These are phyloP conservation scores for Colletotrichum siamense DNA, from an alignment of 2,329 filamentous ascomycete genomes.

Conservation along the genomic window DNA sequence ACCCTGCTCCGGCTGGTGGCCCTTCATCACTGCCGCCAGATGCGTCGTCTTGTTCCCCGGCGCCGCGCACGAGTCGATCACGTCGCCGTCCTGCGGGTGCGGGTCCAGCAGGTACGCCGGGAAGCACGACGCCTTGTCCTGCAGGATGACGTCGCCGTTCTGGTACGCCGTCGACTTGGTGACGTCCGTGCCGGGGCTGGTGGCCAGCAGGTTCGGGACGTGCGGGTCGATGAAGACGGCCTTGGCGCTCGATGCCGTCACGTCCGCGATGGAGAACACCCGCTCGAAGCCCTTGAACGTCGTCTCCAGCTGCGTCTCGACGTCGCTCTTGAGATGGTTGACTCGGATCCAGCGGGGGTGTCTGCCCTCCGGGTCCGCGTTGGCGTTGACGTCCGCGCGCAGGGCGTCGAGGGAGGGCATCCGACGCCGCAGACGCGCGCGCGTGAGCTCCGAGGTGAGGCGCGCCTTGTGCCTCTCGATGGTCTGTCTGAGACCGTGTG, in stretches of 20 bases:
- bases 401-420: slow-evolving; percentile 73
- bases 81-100: slow-evolving; percentile 68
- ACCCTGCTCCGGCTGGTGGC: slow-evolving; percentile 41
- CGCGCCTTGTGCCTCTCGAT: slow-evolving; percentile 84
- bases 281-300: slow-evolving; percentile 73
- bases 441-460: slow-evolving; percentile 81
- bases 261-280: slow-evolving; percentile 60
- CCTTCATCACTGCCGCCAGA: slow-evolving; percentile 74
- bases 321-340: slow-evolving; percentile 76
- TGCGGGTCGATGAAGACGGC: slow-evolving; percentile 77
- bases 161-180: slow-evolving; percentile 76
- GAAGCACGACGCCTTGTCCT: slow-evolving; percentile 97
- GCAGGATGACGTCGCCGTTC: slow-evolving; percentile 81
- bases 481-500: slow-evolving; percentile 77
- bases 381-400: slow-evolving; percentile 60
- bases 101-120: slow-evolving; percentile 87
- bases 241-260: slow-evolving; percentile 55
- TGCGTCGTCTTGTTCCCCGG: slow-evolving; percentile 99
- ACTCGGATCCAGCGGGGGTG: slow-evolving; percentile 94
- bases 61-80: slow-evolving; percentile 93
- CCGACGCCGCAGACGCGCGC: slow-evolving; percentile 75
- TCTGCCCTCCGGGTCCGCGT: slow-evolving; percentile 53
- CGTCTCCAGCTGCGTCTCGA: slow-evolving; percentile 74
- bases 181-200: slow-evolving; percentile 75
- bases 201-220: slow-evolving; percentile 82